Base-by-base conservation (phyloP, 1,284 basidiomycete genomes). In the Apiotrichum veenhuisii region DNA sequence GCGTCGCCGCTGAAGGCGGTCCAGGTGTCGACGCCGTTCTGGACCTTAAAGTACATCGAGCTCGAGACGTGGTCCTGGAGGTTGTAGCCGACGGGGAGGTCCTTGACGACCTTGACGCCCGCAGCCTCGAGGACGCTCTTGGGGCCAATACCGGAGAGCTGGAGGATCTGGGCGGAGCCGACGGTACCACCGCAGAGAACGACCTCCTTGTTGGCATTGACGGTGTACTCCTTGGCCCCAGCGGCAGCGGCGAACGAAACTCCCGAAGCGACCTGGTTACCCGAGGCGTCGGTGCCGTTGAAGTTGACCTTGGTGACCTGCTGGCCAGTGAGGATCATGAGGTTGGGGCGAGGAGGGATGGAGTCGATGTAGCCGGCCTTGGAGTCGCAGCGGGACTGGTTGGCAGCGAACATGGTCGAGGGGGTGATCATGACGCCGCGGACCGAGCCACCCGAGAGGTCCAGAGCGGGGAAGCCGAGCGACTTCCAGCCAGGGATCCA, bases 51-150 rank as follows among this genome's bases (percentile, higher is more conserved):
- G 65, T 73, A 73, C 67, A 74, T 69, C n/a, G 67, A 63, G 58
- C 58, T 62, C 14, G 71, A 66, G n/a, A 86, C 66, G 73, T 88
- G 87, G 70, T 90, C 87, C 70, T 87, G 85, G 44, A 89, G 70
- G 75, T 88, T 85, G 73, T 86, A 83, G 1, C 88, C 88, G 52
- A 91, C 88, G 54, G 87, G 86, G 2, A 88, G 77, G 58, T 84
- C 83, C 41, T 79, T 59, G 14, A 72, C 65, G 55, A 65, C 58
- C 12, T 52, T 48, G 57, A 90, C 82, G 46, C 82, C 82, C 26
- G 83, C 80, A 9, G 70, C 68, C 25, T 78, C 64, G 42, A 89
- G 74, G 3, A 84, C 80, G 49, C 82, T 81, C 51, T 68, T 72
- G 3, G 87, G 85, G 0, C 87, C 88, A 54, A 91, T 81, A 59